Conservation (phyloP, 2,329 filamentous ascomycete genomes). For the Epichloe coenophiala region DNA sequence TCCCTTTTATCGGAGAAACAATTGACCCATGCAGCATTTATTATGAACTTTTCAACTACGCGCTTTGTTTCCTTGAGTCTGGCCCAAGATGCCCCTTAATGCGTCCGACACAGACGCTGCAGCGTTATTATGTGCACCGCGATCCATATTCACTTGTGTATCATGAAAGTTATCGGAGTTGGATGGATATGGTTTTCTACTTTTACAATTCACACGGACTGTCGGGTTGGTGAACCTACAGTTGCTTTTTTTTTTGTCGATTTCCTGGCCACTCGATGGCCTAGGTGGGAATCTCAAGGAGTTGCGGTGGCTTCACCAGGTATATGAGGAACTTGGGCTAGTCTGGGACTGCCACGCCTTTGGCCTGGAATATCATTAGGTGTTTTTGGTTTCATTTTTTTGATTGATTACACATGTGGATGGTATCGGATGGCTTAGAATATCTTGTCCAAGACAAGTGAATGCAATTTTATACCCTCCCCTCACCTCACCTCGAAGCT, state of each 20-base stretch:
- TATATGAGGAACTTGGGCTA: background rate
- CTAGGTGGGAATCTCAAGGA: background rate
- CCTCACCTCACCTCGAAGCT: background rate
- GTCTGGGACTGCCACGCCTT: conserved; percentile 2
- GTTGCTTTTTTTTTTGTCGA: background rate
- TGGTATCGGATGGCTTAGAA: conserved; percentile 1
- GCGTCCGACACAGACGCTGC: conserved; percentile 3
- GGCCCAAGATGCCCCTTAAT: conserved; percentile 1
- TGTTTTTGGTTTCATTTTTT: background rate
- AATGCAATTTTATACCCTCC: background rate
- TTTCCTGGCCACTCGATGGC: background rate
- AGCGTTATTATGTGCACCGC: conserved; percentile 1
- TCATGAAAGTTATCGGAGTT: background rate
- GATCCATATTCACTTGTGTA: background rate
- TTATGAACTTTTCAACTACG: background rate
- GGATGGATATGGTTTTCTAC: background rate
- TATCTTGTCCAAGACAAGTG: background rate
- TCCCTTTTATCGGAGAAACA: background rate
- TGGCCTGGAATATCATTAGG: conserved; percentile 1
- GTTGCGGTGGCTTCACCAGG: conserved; percentile 3
- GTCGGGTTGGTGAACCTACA: background rate
- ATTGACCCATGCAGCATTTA: background rate
- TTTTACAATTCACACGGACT: background rate
- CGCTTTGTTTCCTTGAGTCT: background rate
- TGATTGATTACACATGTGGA: background rate